Percentiles rank a stretch among this genome's conserved stretches.
Conservation (phyloP, 768 basidiomycete species). For the Pleurotus giganteus region DNA sequence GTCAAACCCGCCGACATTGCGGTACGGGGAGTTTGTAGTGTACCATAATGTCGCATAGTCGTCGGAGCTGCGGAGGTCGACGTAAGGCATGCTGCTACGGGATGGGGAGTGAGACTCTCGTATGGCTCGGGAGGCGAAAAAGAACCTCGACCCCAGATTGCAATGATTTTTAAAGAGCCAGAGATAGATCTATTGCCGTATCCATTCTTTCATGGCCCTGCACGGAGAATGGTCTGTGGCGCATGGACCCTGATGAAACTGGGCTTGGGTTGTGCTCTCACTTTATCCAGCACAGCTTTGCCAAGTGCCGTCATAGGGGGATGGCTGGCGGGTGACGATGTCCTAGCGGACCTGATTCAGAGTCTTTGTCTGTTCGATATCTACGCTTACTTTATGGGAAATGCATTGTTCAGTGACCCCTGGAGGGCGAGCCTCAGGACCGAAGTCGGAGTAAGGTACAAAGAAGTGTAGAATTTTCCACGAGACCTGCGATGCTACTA, state of each 20-base stretch:
- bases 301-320: not conserved
- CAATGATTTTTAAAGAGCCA: slow-evolving; percentile 6
- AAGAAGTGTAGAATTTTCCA: not conserved
- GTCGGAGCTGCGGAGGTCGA: slow-evolving; percentile 58
- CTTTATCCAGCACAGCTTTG: not conserved
- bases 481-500: not conserved
- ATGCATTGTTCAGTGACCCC: no score
- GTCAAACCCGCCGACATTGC: slow-evolving; percentile 67
- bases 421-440: not conserved
- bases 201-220: slow-evolving; percentile 2
- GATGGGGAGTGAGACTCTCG: not conserved
- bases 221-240: slow-evolving; percentile 6
- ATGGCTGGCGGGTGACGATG: not conserved
- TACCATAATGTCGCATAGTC: slow-evolving; percentile 77
- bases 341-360: not conserved
- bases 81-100: slow-evolving; percentile 53
- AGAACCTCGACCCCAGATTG: not conserved
- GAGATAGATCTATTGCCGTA: not conserved
- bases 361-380: no score
- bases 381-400: no score
- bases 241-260: not conserved
- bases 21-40: slow-evolving; percentile 56
- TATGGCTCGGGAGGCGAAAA: not conserved
- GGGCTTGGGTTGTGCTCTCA: not conserved
- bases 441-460: not conserved